A percentile compares a stretch with the other conserved stretches of the same genome.
These are phyloP conservation scores for Logfia minima DNA, from an alignment of 129 eudicot genomes.

Conservation along the genomic window DNA sequence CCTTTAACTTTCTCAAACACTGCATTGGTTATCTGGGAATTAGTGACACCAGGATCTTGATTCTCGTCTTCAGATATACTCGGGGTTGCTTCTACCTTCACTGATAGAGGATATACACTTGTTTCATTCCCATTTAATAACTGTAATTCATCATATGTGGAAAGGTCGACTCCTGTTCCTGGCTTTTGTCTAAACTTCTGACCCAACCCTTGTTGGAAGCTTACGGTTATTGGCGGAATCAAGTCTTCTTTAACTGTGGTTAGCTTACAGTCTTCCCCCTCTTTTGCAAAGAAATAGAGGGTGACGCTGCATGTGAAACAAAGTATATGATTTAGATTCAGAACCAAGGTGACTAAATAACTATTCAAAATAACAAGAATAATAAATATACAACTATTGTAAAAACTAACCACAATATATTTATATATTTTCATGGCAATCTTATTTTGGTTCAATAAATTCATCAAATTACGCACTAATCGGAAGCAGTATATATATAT, in stretches of 20 bases:
- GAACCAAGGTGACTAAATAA: background rate
- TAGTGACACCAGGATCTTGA: constrained; percentile 40
- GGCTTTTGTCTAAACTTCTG: constrained; percentile 79
- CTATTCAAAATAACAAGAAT: background rate
- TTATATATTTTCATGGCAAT: background rate
- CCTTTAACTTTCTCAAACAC: constrained; percentile 85
- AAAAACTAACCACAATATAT: background rate
- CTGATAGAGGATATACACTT: constrained; percentile 68
- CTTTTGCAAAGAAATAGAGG: constrained; percentile 86
- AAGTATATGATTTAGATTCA: background rate
- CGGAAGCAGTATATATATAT: background rate
- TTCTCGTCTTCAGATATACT: constrained; percentile 31
- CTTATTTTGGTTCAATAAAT: background rate
- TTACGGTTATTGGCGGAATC: constrained; percentile 56
- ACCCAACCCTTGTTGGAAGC: constrained; percentile 74
- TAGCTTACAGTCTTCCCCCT: constrained; percentile 73
- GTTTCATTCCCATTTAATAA: constrained; percentile 43
- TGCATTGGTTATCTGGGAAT: constrained; percentile 80
- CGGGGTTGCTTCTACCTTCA: constrained; percentile 81
- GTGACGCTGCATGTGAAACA: constrained; percentile 54
- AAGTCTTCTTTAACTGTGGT: constrained; percentile 53
- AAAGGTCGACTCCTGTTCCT: constrained; percentile 84
- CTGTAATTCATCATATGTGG: constrained; percentile 55
- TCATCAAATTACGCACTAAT: background rate
- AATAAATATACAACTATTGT: background rate